Evolutionary conservation across 2,329 filamentous ascomycete genomes (phyloP).

Genomic region (Orbilia brochopaga): DNA sequence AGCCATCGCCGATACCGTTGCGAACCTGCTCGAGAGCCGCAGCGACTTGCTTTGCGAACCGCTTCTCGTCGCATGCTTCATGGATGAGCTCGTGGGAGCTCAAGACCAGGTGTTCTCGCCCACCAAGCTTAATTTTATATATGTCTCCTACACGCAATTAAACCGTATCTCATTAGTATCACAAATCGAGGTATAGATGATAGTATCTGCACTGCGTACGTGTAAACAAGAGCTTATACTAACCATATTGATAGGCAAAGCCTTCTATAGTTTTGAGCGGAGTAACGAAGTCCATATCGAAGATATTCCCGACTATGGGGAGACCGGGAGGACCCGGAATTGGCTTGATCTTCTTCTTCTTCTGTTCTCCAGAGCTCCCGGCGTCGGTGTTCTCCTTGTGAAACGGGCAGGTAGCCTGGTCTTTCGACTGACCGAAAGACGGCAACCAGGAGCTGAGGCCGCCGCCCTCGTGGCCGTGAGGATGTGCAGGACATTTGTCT

Average conservation of each 20-base stretch:
- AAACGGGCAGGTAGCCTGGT: slow-evolving; percentile 38
- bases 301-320: slow-evolving; percentile 70
- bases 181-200: neutral
- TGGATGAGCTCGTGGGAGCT: slow-evolving; percentile 66
- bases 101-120: slow-evolving; percentile 62
- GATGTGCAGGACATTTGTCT: slow-evolving; percentile 40
- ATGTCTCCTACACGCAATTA: slow-evolving; percentile 63
- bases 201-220: neutral
- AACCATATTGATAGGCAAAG: slow-evolving; percentile 71
- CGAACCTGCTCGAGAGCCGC: slow-evolving; percentile 65
- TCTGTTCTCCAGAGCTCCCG: slow-evolving; percentile 24
- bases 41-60: slow-evolving; percentile 68
- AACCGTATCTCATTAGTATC: slow-evolving; percentile 52
- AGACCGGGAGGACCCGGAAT: slow-evolving; percentile 71
- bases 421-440: slow-evolving; percentile 27
- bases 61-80: slow-evolving; percentile 70
- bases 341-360: slow-evolving; percentile 55
- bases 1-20: slow-evolving; percentile 68
- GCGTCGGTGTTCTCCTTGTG: slow-evolving; percentile 28
- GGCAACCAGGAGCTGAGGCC: slow-evolving; percentile 37
- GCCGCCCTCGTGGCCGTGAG: slow-evolving; percentile 7
- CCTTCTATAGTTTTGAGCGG: slow-evolving; percentile 65
- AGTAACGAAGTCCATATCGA: slow-evolving; percentile 67
- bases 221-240: slow-evolving; percentile 48
- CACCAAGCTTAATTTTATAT: slow-evolving; percentile 64